Evolutionary conservation across 2,329 filamentous ascomycete species (phyloP).

Genomic region (Neospermospora avenae): DNA sequence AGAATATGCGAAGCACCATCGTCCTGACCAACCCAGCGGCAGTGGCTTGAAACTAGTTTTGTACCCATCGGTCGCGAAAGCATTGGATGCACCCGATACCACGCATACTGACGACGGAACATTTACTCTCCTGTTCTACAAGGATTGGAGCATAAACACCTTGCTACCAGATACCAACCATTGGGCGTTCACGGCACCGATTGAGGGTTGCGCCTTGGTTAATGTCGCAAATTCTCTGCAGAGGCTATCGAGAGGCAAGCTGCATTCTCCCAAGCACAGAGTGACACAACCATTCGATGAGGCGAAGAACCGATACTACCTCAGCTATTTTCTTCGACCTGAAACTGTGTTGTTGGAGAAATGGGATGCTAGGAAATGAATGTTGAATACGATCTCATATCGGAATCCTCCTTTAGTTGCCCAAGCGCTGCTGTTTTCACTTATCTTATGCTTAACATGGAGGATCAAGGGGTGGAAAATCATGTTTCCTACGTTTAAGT

Average conservation of each 20-base stretch:
- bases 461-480: no score
- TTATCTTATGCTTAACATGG: no score
- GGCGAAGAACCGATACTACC: constrained; percentile 26
- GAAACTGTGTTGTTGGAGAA: constrained; percentile 19
- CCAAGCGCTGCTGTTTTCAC: no score
- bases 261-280: constrained; percentile 29
- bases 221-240: constrained; percentile 31
- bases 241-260: constrained; percentile 23
- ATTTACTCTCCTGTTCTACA: constrained; percentile 29
- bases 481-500: no score
- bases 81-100: constrained; percentile 16
- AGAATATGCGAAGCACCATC: constrained; percentile 21
- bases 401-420: no score
- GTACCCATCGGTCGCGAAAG: constrained; percentile 18
- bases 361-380: constrained; percentile 15
- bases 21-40: constrained; percentile 22
- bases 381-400: background rate
- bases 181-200: constrained; percentile 19
- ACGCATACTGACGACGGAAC: constrained; percentile 30
- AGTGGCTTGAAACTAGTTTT: constrained; percentile 26
- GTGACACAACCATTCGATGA: constrained; percentile 30
- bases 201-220: constrained; percentile 25
- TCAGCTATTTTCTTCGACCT: constrained; percentile 32
- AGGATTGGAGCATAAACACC: constrained; percentile 20
- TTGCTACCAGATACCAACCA: constrained; percentile 7